Evolutionary conservation across 768 basidiomycete species (phyloP).

Genomic region (Psilocybe subaeruginosa): DNA sequence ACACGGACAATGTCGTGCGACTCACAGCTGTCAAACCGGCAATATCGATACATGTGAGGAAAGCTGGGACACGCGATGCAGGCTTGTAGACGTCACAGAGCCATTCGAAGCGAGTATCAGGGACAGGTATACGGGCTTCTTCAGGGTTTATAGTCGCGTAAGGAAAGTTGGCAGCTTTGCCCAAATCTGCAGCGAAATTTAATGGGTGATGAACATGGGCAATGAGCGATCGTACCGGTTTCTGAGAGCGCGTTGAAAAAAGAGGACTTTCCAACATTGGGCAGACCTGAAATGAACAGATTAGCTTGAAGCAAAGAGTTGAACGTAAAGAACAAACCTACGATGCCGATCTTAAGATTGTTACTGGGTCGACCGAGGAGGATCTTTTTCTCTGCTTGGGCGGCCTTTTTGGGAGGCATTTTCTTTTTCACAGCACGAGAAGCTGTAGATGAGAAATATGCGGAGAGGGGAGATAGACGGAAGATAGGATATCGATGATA

Average conservation of each 20-base stretch:
- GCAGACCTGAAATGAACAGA: constrained; percentile 59
- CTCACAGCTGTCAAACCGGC: constrained; percentile 93
- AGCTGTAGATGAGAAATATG: constrained; percentile 41
- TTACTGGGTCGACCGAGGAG: constrained; percentile 92
- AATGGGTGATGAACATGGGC: not conserved
- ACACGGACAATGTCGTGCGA: constrained; percentile 13
- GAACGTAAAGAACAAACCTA: constrained; percentile 64
- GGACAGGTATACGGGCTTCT: constrained; percentile 95
- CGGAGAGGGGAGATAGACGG: constrained; percentile 17
- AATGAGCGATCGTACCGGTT: constrained; percentile 60
- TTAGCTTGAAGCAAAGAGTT: constrained; percentile 21
- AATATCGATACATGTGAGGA: constrained; percentile 98
- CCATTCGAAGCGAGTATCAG: constrained; percentile 94
- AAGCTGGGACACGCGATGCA: constrained; percentile 83
- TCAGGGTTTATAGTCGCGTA: constrained; percentile 95
- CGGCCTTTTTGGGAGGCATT: constrained; percentile 93
- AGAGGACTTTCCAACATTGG: constrained; percentile 99
- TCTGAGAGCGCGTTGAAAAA: constrained; percentile 97
- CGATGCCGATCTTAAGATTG: constrained; percentile 98
- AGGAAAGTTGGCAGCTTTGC: constrained; percentile 97
- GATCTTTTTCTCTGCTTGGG: constrained; percentile 76
- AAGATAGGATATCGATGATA: constrained; percentile 25
- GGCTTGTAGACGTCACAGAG: constrained; percentile 92
- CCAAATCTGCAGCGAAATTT: constrained; percentile 61
- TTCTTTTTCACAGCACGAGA: constrained; percentile 52